Conservation (phyloP, 768 basidiomycete species). For the Leucocoprinus sp. region DNA sequence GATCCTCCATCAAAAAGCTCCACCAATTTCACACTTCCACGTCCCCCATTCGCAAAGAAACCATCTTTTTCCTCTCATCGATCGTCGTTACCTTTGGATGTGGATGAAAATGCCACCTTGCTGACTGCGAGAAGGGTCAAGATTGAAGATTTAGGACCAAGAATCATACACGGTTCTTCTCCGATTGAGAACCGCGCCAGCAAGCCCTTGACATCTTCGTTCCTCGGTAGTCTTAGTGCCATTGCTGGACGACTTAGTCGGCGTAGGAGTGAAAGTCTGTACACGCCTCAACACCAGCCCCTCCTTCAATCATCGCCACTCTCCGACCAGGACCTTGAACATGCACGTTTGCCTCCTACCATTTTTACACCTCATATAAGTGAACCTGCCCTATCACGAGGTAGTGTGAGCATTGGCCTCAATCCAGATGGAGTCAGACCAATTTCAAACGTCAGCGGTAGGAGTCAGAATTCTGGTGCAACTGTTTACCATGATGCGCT, state of each 20-base stretch:
- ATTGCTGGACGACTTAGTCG: slow-evolving; percentile 49
- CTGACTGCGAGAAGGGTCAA: slow-evolving; percentile 45
- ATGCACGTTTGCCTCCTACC: slow-evolving; percentile 29
- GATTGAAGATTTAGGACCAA: slow-evolving; percentile 28
- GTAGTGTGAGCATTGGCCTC: slow-evolving; percentile 23
- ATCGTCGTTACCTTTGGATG: slow-evolving; percentile 23
- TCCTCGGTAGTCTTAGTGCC: slow-evolving; percentile 34
- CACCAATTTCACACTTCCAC: slow-evolving; percentile 15
- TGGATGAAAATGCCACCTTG: slow-evolving; percentile 38
- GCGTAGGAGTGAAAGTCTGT: slow-evolving; percentile 34
- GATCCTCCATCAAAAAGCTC: slow-evolving; percentile 22
- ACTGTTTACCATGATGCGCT: slow-evolving; percentile 59
- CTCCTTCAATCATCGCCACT: slow-evolving; percentile 18
- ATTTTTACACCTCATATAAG: slow-evolving; percentile 11
- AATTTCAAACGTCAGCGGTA: slow-evolving; percentile 46
- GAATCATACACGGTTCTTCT: slow-evolving; percentile 16
- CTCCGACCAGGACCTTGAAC: slow-evolving; percentile 41
- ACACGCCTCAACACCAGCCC: slow-evolving; percentile 19
- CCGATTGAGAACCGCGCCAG: not conserved
- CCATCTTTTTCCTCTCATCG: slow-evolving; percentile 19
- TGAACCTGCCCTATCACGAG: slow-evolving; percentile 19
- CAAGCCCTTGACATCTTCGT: slow-evolving; percentile 1
- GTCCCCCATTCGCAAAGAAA: slow-evolving; percentile 15
- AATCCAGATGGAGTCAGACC: slow-evolving; percentile 40
- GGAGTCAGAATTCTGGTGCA: slow-evolving; percentile 43